phyloP scores from a whole-genome alignment of 2,329 filamentous ascomycete genomes.

The Plenodomus tracheiphilus region DNA sequence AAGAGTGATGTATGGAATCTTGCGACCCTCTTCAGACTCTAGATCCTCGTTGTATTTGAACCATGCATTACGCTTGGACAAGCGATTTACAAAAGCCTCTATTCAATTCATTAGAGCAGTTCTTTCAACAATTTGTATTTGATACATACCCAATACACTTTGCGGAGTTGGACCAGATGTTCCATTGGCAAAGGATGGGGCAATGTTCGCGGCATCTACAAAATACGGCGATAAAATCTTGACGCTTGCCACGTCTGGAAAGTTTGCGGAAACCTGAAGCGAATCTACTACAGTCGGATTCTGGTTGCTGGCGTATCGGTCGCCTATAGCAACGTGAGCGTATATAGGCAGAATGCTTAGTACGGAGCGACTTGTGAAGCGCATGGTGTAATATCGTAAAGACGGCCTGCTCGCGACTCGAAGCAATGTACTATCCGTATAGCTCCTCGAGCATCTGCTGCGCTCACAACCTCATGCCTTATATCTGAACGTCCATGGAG shows the following conservation, averaged over 20 bases:
- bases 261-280: slow-evolving; percentile 9
- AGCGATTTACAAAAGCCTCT: slow-evolving; percentile 6
- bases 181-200: slow-evolving; percentile 14
- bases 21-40: slow-evolving; percentile 26
- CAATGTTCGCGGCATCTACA: slow-evolving; percentile 14
- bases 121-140: background rate
- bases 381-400: background rate
- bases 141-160: slow-evolving; percentile 7
- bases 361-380: background rate
- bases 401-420: too few species aligned
- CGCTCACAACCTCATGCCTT: too few species aligned
- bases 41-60: slow-evolving; percentile 20
- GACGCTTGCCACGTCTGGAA: slow-evolving; percentile 18
- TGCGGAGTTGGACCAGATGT: slow-evolving; percentile 22
- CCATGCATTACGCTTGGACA: slow-evolving; percentile 20
- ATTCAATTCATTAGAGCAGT: background rate
- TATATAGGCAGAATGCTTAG: background rate
- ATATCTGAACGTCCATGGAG: background rate
- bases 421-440: too few species aligned
- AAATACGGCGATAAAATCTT: slow-evolving; percentile 23
- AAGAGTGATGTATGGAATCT: slow-evolving; percentile 25
- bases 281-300: slow-evolving; percentile 1
- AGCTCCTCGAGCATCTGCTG: background rate
- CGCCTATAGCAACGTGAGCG: background rate
- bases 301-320: slow-evolving; percentile 10